Conservation (phyloP, 148 eudicot species). For the Cornus florida region DNA sequence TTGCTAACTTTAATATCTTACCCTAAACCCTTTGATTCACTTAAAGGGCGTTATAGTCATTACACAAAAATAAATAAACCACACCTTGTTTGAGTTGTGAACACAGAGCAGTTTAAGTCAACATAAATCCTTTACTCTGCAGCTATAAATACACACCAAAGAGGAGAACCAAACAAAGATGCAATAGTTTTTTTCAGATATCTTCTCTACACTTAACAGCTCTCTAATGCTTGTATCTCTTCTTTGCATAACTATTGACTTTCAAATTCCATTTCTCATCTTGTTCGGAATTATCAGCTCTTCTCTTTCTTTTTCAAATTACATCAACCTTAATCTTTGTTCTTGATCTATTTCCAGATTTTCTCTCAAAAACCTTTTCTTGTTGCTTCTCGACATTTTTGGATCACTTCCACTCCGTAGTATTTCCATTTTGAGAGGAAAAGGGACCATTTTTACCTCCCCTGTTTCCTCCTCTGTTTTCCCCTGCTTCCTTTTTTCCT, state of each 20-base stretch:
- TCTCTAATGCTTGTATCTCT: not conserved
- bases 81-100: not conserved
- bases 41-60: not conserved
- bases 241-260: not conserved
- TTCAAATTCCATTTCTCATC: slow-evolving; percentile 1
- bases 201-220: slow-evolving; percentile 8
- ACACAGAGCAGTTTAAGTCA: not conserved
- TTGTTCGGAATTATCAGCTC: not conserved
- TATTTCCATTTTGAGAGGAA: slow-evolving; percentile 6
- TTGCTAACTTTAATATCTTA: not conserved
- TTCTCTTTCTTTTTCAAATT: slow-evolving; percentile 2
- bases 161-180: slow-evolving; percentile 10
- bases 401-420: not conserved
- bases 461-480: slow-evolving; percentile 20
- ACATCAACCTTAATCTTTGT: not conserved
- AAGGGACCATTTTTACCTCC: slow-evolving; percentile 23
- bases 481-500: slow-evolving; percentile 11
- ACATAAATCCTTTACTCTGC: slow-evolving; percentile 12
- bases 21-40: not conserved
- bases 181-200: not conserved
- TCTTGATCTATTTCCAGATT: slow-evolving; percentile 8
- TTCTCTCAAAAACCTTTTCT: not conserved
- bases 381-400: not conserved
- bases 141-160: slow-evolving; percentile 36
- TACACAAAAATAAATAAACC: not conserved